These are phyloP conservation scores for Cercospora sp. DNA, from an alignment of 2,329 filamentous ascomycete genomes.

Conservation along the genomic window DNA sequence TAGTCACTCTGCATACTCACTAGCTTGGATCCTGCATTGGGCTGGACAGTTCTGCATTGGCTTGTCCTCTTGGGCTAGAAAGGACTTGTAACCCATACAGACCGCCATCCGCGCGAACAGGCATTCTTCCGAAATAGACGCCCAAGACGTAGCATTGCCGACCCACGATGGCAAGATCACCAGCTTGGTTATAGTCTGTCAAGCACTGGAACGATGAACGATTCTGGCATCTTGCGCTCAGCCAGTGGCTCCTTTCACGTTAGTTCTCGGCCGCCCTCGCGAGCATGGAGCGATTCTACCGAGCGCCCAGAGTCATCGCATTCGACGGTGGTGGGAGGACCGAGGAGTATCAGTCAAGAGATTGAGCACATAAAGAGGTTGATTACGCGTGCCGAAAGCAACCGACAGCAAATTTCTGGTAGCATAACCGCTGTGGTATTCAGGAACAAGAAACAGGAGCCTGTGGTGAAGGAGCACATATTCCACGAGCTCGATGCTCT, in stretches of 20 bases:
- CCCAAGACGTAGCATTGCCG: neutral
- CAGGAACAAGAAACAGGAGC: conserved; percentile 24
- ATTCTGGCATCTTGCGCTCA: conserved; percentile 10
- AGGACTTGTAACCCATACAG: neutral
- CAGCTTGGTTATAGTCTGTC: neutral
- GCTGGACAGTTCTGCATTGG: neutral
- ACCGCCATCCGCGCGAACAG: neutral
- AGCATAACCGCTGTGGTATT: conserved; percentile 35
- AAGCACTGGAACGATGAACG: conserved; percentile 12
- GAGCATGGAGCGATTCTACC: conserved; percentile 23
- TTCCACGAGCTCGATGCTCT: conserved; percentile 35
- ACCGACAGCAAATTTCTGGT: conserved; percentile 19
- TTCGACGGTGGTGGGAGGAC: conserved; percentile 2
- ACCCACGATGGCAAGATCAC: neutral
- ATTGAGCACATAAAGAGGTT: conserved; percentile 36
- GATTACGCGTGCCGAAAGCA: conserved; percentile 27
- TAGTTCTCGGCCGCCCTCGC: conserved; percentile 17
- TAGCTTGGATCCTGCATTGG: conserved; percentile 12
- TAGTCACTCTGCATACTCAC: conserved; percentile 8
- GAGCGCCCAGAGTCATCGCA: conserved; percentile 18
- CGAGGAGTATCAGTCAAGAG: conserved; percentile 28
- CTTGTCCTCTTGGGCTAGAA: conserved; percentile 2
- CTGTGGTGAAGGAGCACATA: conserved; percentile 26
- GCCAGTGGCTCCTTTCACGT: conserved; percentile 13
- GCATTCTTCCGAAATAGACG: neutral